Conservation (phyloP, 345 rosid genomes). For the Psidium guajava region DNA sequence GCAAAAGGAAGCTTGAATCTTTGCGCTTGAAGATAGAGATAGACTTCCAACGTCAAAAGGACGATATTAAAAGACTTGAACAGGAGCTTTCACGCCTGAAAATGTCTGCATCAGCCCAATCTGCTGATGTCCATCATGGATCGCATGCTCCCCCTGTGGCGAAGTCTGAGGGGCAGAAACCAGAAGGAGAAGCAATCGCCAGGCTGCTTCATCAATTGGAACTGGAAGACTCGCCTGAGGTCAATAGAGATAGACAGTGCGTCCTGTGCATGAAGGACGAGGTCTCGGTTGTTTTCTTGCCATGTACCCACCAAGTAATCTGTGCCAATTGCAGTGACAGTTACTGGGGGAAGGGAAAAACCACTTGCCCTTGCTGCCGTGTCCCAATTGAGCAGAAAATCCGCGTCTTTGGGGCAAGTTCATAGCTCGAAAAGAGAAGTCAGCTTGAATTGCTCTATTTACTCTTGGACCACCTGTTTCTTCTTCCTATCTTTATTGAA, state of each 20-base stretch:
- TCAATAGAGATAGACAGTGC: conserved; percentile 7
- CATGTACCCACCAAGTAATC: conserved; percentile 16
- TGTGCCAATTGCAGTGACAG: conserved; percentile 14
- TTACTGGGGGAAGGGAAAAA: conserved; percentile 10
- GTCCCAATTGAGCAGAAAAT: conserved; percentile 7
- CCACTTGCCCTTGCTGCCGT: conserved; percentile 15
- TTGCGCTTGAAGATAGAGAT: conserved; percentile 14
- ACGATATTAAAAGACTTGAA: conserved; percentile 12
- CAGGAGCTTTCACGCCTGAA: conserved; percentile 9
- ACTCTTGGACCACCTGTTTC: background rate
- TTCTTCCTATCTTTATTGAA: background rate
- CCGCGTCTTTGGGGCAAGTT: conserved; percentile 13
- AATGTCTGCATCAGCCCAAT: background rate
- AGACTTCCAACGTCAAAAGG: conserved; percentile 15
- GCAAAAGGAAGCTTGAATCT: conserved; percentile 5
- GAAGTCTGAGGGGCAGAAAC: background rate
- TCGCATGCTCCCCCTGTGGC: background rate
- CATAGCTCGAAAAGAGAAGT: background rate
- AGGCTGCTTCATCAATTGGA: background rate
- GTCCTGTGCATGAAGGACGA: conserved; percentile 10
- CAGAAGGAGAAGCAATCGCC: background rate
- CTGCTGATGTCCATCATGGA: background rate
- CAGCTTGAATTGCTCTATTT: background rate
- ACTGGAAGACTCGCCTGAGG: conserved; percentile 4
- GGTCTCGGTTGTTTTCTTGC: conserved; percentile 13